phyloP scores from a whole-genome alignment of 192 early-diverging fungal genomes.

The Backusella sp. region DNA sequence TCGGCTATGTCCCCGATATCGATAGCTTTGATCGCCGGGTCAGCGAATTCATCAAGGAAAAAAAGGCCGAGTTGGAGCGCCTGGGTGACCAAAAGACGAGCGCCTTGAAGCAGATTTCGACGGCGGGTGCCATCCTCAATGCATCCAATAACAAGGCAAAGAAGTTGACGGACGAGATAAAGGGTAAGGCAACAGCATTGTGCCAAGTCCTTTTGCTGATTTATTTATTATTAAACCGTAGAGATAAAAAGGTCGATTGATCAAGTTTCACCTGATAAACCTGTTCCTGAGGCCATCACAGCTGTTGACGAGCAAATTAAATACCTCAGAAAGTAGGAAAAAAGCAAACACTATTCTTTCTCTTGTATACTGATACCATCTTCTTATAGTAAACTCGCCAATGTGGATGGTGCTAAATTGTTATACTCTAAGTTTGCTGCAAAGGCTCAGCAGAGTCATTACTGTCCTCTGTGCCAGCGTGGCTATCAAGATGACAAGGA shows the following conservation, averaged over 20 bases:
- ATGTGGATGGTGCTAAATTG: constrained; percentile 46
- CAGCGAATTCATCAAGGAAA: not conserved
- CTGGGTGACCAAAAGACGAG: not conserved
- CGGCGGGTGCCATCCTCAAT: not conserved
- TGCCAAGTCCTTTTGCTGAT: not conserved
- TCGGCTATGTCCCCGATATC: constrained; percentile 13
- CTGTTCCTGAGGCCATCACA: constrained; percentile 22
- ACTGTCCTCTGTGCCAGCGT: constrained; percentile 85
- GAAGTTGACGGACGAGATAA: not conserved
- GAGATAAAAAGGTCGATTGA: not conserved
- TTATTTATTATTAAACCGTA: too few relatives aligned
- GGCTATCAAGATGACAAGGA: constrained; percentile 61
- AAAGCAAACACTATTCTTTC: not conserved
- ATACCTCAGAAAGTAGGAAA: constrained; percentile 30
- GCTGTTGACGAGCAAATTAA: constrained; percentile 24
- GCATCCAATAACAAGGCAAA: not conserved
- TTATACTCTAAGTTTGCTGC: constrained; percentile 70
- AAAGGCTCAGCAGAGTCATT: constrained; percentile 58
- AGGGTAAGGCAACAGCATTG: not conserved
- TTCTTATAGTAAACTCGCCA: constrained; percentile 14
- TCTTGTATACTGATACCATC: too few relatives aligned
- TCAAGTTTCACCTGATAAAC: constrained; percentile 11
- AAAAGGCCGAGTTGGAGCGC: not conserved
- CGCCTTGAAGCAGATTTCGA: not conserved
- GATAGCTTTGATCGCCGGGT: not conserved